Evolutionary conservation across 2,329 filamentous ascomycete genomes (phyloP).

Genomic region (Teratosphaeria zuluensis): DNA sequence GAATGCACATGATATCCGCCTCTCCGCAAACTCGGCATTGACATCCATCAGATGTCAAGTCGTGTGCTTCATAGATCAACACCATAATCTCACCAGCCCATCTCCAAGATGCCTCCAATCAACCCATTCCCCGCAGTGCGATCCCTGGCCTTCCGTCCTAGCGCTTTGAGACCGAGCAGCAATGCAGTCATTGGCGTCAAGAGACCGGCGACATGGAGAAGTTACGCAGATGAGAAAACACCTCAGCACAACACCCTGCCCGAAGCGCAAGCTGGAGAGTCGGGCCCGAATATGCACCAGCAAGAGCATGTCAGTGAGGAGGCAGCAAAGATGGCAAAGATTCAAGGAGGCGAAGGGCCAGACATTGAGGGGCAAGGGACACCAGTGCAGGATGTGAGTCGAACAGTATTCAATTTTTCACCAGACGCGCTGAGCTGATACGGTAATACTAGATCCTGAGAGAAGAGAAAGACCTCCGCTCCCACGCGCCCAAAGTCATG

Average conservation of each 20-base stretch:
- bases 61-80: background rate
- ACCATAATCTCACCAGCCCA: background rate
- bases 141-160: constrained; percentile 4
- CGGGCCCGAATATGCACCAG: constrained; percentile 42
- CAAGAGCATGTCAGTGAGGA: constrained; percentile 57
- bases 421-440: no score
- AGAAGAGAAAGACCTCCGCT: constrained; percentile 50
- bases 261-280: constrained; percentile 8
- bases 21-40: background rate
- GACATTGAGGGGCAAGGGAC: constrained; percentile 54
- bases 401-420: no score
- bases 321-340: constrained; percentile 49
- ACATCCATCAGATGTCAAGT: background rate
- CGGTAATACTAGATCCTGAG: constrained; percentile 49
- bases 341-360: constrained; percentile 48
- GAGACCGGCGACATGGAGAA: constrained; percentile 9
- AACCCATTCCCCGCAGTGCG: constrained; percentile 1
- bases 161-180: constrained; percentile 12
- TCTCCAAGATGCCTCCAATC: background rate
- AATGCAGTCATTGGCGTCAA: constrained; percentile 13
- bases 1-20: background rate
- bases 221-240: constrained; percentile 17
- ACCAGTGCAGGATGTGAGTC: constrained; percentile 53
- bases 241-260: constrained; percentile 20
- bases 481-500: constrained; percentile 58